Evolutionary conservation across 495 filamentous ascomycete genomes (phyloP).

Genomic region (Penicillium cosmopolitanum): DNA sequence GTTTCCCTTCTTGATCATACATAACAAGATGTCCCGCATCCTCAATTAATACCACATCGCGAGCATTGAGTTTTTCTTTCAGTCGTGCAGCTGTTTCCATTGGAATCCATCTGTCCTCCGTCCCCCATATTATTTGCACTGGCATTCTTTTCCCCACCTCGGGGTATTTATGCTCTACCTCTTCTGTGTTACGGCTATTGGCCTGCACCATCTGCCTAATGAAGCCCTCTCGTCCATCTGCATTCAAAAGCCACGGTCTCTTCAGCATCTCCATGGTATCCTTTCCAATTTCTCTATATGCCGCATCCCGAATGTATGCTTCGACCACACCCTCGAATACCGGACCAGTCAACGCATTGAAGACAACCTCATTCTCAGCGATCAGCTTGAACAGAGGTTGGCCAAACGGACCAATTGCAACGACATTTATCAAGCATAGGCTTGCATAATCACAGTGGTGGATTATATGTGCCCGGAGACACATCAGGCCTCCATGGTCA

Average conservation of each 20-base stretch:
- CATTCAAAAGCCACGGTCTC: constrained; percentile 27
- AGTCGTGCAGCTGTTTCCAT: constrained; percentile 29
- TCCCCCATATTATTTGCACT: constrained; percentile 38
- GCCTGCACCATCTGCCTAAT: constrained; percentile 36
- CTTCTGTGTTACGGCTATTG: constrained; percentile 27
- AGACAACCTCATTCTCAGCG: constrained; percentile 31
- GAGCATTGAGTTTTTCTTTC: constrained; percentile 20
- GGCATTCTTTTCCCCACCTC: constrained; percentile 32
- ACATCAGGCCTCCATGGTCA: constrained; percentile 37
- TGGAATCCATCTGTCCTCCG: constrained; percentile 39
- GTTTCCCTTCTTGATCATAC: constrained; percentile 35
- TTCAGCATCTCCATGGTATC: constrained; percentile 32
- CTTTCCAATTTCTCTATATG: constrained; percentile 18
- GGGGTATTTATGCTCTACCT: constrained; percentile 30
- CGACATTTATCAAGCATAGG: constrained; percentile 39
- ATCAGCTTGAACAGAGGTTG: constrained; percentile 37
- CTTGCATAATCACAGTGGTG: constrained; percentile 34
- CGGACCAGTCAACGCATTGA: constrained; percentile 26
- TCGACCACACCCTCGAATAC: constrained; percentile 36
- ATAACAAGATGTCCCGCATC: constrained; percentile 40
- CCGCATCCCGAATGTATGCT: constrained; percentile 36
- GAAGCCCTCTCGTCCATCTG: constrained; percentile 28
- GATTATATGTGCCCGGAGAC: constrained; percentile 28
- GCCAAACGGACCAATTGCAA: constrained; percentile 37
- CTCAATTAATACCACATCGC: constrained; percentile 32